Evolutionary conservation across 805 yeast genomes (phyloP), one percentile per base, ranked within the genome.

Genomic region (Candida oleophila): DNA sequence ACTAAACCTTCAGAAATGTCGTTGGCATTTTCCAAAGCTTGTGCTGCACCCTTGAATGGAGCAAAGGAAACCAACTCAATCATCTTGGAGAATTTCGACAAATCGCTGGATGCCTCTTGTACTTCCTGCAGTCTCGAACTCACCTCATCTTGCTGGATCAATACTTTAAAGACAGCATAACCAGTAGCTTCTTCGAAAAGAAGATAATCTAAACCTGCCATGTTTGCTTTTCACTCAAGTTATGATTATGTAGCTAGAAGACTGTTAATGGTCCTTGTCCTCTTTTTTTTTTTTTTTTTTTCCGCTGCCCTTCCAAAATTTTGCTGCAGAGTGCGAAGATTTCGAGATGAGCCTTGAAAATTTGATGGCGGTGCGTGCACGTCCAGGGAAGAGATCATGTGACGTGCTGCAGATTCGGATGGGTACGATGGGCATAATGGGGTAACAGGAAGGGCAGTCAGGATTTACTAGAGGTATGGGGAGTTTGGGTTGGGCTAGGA

Each of bases 31-130:
- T 92, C 98, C 62, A 94, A 81, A 50, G 99, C 99, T 72, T 94
- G 98, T 44, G 99, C 98, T 51, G 99, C 99, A 62, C 97, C 97
- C 73, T 94, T 91, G 81, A 94, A 94, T 43, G 99, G 99, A 50
- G 97, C 96, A 73, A 94, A 94, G 14, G 96, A 87, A 22, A 89
- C 95, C 47, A 94, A 80, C 71, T 91, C 96, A 57, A 94, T 84
- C 77, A 92, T 77, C 74, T 94, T 94, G 60, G 96, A 87, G 66
- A 94, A 91, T 65, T 83, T 79, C 52, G 84, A 85, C 55, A 94
- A 80, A 62, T 94, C 98, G 57, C 78, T 83, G 50, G 89, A 79
- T 49, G 96, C 91, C 57, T 83, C 83, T 75, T 94, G 98, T 38
- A 94, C 98, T 71, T 94, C 99, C 68, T 85, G 86, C 71, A 88